A percentile compares a stretch with the other conserved stretches of the same genome.
These are phyloP conservation scores for Leersia perrieri DNA, from an alignment of 176 grass and related monocot species.

Conservation along the genomic window DNA sequence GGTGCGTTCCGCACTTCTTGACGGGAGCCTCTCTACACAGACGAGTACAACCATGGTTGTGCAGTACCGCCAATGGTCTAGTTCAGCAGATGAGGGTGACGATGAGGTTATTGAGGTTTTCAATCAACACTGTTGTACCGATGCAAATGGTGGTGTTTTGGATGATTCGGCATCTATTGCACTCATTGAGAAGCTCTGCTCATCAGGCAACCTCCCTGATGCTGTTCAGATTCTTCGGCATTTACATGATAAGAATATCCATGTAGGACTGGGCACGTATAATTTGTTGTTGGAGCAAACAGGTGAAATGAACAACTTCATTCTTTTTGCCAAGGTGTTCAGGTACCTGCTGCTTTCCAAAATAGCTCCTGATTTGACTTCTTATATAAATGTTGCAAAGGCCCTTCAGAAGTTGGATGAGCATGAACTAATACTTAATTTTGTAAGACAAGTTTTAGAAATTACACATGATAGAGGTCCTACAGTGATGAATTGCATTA, in stretches of 20 bases:
- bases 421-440: constrained; percentile 46
- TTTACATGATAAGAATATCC: constrained; percentile 33
- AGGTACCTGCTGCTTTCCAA: constrained; percentile 71
- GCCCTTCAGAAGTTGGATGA: constrained; percentile 53
- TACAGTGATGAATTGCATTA: constrained; percentile 67
- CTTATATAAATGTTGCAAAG: constrained; percentile 66
- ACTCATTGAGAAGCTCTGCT: constrained; percentile 58
- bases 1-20: not conserved
- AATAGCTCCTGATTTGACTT: constrained; percentile 55
- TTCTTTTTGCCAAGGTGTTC: constrained; percentile 66
- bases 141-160: not conserved
- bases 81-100: not conserved
- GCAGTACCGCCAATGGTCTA: not conserved
- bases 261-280: constrained; percentile 42
- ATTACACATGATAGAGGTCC: constrained; percentile 55
- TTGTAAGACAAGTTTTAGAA: constrained; percentile 66
- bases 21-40: not conserved
- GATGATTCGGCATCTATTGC: constrained; percentile 13
- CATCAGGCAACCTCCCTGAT: constrained; percentile 45
- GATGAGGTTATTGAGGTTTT: constrained; percentile 32
- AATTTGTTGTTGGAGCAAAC: constrained; percentile 47
- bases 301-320: constrained; percentile 51
- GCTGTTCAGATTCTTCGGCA: constrained; percentile 46
- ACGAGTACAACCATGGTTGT: not conserved
- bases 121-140: constrained; percentile 8